phyloP scores from a whole-genome alignment of 768 basidiomycete genomes.

The Terana coerulea region DNA sequence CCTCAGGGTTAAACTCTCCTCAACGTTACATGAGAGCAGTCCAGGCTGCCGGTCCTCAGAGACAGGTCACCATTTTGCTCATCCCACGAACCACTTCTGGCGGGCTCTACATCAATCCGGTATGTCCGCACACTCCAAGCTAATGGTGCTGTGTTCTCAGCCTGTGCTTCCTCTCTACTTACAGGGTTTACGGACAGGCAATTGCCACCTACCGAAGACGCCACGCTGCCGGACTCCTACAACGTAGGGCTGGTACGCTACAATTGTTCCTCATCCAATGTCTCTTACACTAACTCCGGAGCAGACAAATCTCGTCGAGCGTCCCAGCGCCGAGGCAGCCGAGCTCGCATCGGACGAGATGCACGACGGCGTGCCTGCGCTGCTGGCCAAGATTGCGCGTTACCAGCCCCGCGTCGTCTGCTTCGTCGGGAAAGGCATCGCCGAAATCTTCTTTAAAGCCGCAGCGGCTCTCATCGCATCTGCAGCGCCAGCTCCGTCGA shows the following conservation, averaged over 20 bases:
- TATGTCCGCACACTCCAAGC: too few relatives aligned
- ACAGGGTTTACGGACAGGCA: constrained; percentile 55
- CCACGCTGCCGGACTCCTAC: constrained; percentile 51
- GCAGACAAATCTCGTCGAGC: constrained; percentile 73
- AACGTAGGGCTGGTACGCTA: constrained; percentile 66
- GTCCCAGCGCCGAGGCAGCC: constrained; percentile 64
- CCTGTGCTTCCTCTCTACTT: not conserved
- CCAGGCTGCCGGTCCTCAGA: constrained; percentile 67
- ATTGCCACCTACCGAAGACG: constrained; percentile 56
- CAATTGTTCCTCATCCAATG: not conserved
- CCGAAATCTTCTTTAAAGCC: constrained; percentile 27
- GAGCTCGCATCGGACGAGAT: constrained; percentile 55
- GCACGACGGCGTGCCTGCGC: constrained; percentile 44
- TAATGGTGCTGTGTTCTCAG: constrained; percentile 28
- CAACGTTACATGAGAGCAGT: too few relatives aligned
- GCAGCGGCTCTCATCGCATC: too few relatives aligned
- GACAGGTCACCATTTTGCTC: constrained; percentile 75
- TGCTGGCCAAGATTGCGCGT: constrained; percentile 56
- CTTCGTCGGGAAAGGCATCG: constrained; percentile 76
- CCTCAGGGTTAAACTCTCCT: too few relatives aligned
- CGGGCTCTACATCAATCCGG: constrained; percentile 61
- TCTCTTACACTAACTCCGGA: not conserved
- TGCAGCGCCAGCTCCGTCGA: constrained; percentile 26
- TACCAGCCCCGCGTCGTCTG: constrained; percentile 66
- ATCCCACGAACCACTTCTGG: constrained; percentile 84